These are phyloP conservation scores for Pharus latifolius DNA, from an alignment of 176 grass and related monocot genomes.

Conservation along the genomic window DNA sequence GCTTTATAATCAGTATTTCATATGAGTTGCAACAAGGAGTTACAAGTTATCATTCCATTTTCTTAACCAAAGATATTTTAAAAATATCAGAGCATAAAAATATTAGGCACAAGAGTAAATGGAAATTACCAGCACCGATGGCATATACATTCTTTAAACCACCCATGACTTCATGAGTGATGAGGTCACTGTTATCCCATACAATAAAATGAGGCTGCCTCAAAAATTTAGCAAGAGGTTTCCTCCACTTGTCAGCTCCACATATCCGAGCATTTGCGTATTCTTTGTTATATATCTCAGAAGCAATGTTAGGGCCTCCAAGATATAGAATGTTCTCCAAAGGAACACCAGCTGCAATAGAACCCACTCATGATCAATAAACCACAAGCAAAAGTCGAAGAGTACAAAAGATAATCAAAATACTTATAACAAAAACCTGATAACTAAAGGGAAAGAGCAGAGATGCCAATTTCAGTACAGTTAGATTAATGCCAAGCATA, in stretches of 20 bases:
- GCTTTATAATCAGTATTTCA: neutral
- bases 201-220: slow-evolving; percentile 97
- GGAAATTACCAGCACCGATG: slow-evolving; percentile 84
- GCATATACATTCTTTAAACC: slow-evolving; percentile 96
- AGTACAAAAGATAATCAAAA: neutral
- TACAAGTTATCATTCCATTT: neutral
- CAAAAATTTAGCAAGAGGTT: slow-evolving; percentile 85
- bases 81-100: neutral
- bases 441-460: neutral
- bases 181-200: slow-evolving; percentile 87
- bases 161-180: slow-evolving; percentile 98
- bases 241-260: slow-evolving; percentile 89
- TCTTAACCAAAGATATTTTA: neutral
- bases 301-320: slow-evolving; percentile 94
- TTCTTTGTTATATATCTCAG: slow-evolving; percentile 97
- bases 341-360: slow-evolving; percentile 51
- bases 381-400: neutral
- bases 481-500: neutral
- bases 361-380: slow-evolving; percentile 4
- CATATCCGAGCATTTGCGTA: slow-evolving; percentile 97
- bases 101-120: neutral
- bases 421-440: neutral
- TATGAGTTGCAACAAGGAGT: neutral
- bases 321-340: slow-evolving; percentile 92
- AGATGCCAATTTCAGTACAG: neutral